Evolutionary conservation across 768 basidiomycete species (phyloP).

Genomic region (Cantharellus anzutake): DNA sequence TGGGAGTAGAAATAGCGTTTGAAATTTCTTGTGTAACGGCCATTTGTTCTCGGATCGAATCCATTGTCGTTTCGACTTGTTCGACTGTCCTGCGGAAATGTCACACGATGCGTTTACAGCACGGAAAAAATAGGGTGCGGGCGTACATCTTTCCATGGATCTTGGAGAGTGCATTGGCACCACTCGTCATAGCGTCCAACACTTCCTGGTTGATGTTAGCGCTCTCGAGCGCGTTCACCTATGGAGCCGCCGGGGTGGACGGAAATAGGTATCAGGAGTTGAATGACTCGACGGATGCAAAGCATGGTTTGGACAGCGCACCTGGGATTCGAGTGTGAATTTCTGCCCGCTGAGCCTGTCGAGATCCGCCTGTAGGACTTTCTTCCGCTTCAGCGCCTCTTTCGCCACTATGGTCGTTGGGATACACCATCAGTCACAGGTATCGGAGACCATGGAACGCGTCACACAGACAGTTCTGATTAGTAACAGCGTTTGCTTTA

Average conservation of each 20-base stretch:
- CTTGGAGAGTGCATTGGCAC: conserved; percentile 66
- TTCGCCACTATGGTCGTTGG: conserved; percentile 43
- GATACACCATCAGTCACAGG: background rate
- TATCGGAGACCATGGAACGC: background rate
- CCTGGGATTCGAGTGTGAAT: conserved; percentile 84
- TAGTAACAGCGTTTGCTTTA: conserved; percentile 77
- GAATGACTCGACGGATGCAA: too few species aligned
- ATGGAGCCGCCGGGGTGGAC: too few species aligned
- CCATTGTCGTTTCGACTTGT: conserved; percentile 83
- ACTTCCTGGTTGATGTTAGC: conserved; percentile 97
- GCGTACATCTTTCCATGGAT: conserved; percentile 81
- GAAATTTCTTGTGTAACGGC: conserved; percentile 86
- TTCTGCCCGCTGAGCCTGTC: conserved; percentile 71
- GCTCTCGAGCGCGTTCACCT: conserved; percentile 86
- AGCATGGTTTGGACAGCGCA: conserved; percentile 8
- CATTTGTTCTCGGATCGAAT: conserved; percentile 71
- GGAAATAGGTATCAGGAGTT: too few species aligned
- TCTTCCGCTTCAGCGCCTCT: conserved; percentile 84
- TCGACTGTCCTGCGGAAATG: conserved; percentile 44
- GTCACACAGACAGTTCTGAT: conserved; percentile 65
- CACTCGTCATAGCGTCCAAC: conserved; percentile 94
- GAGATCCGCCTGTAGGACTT: conserved; percentile 68
- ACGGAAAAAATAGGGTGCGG: background rate
- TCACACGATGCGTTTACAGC: background rate
- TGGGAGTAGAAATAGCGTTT: conserved; percentile 63